These are phyloP conservation scores for Pseudozyma tsukubaensis DNA, from an alignment of 1,284 basidiomycete species.

Conservation along the genomic window DNA sequence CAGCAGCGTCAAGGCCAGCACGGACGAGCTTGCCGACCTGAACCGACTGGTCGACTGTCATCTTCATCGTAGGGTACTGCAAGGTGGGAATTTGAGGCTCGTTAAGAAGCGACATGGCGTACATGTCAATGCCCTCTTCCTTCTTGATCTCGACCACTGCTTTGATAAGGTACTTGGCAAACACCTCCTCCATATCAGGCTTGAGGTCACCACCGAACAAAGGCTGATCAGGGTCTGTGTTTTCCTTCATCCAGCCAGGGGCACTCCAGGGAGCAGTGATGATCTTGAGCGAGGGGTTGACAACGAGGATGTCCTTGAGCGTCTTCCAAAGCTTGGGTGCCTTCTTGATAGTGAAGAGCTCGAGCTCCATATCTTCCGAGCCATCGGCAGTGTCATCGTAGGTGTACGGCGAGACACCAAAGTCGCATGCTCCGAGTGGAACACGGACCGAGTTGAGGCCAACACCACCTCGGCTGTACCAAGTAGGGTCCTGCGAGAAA, in stretches of 20 bases:
- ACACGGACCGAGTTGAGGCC: constrained; percentile 48
- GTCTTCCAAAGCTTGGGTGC: constrained; percentile 55
- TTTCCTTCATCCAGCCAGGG: constrained; percentile 61
- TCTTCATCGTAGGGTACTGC: constrained; percentile 46
- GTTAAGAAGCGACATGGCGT: constrained; percentile 40
- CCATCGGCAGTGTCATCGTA: constrained; percentile 58
- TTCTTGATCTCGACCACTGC: constrained; percentile 38
- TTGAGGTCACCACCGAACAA: constrained; percentile 49
- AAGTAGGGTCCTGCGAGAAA: constrained; percentile 40
- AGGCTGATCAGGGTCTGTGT: constrained; percentile 23
- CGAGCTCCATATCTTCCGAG: constrained; percentile 33
- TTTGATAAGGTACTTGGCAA: constrained; percentile 47
- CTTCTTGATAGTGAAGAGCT: constrained; percentile 50
- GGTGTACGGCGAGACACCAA: constrained; percentile 46
- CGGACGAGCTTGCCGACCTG: constrained; percentile 33
- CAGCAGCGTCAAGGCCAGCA: constrained; percentile 29
- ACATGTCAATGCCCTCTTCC: constrained; percentile 29
- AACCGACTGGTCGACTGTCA: constrained; percentile 25
- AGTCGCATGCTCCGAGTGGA: constrained; percentile 55
- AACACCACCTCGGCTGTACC: constrained; percentile 41
- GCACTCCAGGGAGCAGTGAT: constrained; percentile 46
- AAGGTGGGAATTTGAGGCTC: constrained; percentile 40
- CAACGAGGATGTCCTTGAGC: constrained; percentile 36
- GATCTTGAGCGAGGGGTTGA: constrained; percentile 44
- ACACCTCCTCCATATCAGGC: constrained; percentile 37